phyloP scores from a whole-genome alignment of 106 monocot genomes.

The Agapanthus africanus region DNA sequence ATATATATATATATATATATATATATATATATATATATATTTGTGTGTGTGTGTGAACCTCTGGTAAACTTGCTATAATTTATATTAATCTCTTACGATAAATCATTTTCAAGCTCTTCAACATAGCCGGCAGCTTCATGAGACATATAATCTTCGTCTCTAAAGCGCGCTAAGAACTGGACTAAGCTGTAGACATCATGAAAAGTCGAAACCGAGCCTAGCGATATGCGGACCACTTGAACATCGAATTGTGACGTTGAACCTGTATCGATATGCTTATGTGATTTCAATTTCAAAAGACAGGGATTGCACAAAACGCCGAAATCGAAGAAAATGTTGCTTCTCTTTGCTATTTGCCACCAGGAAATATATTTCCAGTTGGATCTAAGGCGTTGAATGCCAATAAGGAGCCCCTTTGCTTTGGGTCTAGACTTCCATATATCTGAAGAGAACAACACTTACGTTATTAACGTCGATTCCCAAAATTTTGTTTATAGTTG shows the following conservation, averaged over 20 bases:
- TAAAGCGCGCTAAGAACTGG: constrained; percentile 19
- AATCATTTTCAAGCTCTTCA: constrained; percentile 16
- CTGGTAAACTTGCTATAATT: no score
- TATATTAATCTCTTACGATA: no score
- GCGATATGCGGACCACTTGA: constrained; percentile 11
- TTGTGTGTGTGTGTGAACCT: no score
- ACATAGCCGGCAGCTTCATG: constrained; percentile 19
- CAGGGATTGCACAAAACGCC: constrained; percentile 3
- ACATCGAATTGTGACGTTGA: not conserved
- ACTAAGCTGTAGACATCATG: constrained; percentile 21
- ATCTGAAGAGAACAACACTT: constrained; percentile 4
- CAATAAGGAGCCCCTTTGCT: constrained; percentile 25
- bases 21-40: no score
- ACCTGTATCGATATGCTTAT: constrained; percentile 6
- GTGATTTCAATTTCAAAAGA: constrained; percentile 7
- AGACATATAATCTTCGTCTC: constrained; percentile 29
- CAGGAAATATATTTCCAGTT: constrained; percentile 25
- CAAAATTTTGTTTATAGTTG: not conserved
- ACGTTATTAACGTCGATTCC: not conserved
- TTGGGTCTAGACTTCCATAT: constrained; percentile 20
- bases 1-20: no score
- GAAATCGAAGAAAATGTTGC: constrained; percentile 18
- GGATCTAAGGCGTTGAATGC: constrained; percentile 25
- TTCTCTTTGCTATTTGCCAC: constrained; percentile 23
- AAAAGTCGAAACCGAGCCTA: constrained; percentile 25